Percentiles rank a stretch among this genome's conserved stretches.
phyloP scores from a whole-genome alignment of 169 alveolate genomes.

The Babesia ovis region DNA sequence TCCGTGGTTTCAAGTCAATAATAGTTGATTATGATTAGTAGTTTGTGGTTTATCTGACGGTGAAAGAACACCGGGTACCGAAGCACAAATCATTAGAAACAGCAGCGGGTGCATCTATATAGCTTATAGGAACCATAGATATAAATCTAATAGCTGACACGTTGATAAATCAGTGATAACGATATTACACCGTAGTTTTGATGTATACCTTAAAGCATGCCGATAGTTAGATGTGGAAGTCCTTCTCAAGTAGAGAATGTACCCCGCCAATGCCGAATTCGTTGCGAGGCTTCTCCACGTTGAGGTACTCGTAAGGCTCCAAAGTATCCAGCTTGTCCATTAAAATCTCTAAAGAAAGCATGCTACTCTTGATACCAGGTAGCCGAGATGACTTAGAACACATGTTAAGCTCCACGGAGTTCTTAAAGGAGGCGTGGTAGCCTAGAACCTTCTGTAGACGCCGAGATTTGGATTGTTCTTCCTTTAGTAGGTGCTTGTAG shows the following conservation, averaged over 20 bases:
- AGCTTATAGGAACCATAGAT: neutral
- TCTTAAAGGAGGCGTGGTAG: constrained; percentile 55
- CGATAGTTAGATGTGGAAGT: constrained; percentile 32
- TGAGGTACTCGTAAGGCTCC: constrained; percentile 63
- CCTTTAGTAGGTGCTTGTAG: constrained; percentile 39
- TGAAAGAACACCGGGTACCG: too few relatives aligned
- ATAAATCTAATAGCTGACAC: neutral
- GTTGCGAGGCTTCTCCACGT: constrained; percentile 61
- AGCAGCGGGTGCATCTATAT: too few relatives aligned
- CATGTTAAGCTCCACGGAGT: constrained; percentile 54
- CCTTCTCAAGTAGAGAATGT: constrained; percentile 55
- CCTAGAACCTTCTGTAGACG: constrained; percentile 53
- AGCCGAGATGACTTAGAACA: constrained; percentile 61
- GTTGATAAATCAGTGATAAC: too few relatives aligned
- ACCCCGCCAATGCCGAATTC: constrained; percentile 62
- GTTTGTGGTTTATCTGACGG: too few relatives aligned
- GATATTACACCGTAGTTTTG: too few relatives aligned
- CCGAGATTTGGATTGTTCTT: constrained; percentile 19
- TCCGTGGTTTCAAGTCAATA: too few relatives aligned
- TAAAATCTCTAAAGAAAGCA: constrained; percentile 64
- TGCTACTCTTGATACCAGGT: constrained; percentile 69
- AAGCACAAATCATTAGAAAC: too few relatives aligned
- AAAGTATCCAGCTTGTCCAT: constrained; percentile 64
- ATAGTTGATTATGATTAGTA: too few relatives aligned
- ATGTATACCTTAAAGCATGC: too few relatives aligned